phyloP scores from a whole-genome alignment of 2,329 filamentous ascomycete genomes.

The Neofusicoccum umdonicola region DNA sequence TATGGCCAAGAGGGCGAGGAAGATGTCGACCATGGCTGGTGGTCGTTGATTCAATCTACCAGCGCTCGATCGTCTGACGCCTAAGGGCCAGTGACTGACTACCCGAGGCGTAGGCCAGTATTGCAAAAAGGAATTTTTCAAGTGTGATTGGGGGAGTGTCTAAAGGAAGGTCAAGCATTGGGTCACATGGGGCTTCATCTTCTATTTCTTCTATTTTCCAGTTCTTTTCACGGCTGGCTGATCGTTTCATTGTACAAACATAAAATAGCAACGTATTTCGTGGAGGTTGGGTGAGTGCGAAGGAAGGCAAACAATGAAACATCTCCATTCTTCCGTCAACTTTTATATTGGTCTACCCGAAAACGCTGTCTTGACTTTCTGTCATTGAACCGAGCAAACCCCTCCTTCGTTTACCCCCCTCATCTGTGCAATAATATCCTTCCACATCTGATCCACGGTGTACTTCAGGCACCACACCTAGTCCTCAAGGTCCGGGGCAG shows the following conservation, averaged over 20 bases:
- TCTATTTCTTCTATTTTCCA: neutral
- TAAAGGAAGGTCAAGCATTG: neutral
- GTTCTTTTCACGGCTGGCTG: neutral
- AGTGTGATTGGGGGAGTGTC: no score
- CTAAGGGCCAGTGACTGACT: no score
- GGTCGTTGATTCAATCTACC: neutral
- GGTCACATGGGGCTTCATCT: neutral
- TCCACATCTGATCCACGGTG: no score
- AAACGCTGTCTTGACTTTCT: no score
- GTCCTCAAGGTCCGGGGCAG: no score
- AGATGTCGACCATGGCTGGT: neutral
- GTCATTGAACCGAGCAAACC: no score
- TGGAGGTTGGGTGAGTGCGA: neutral
- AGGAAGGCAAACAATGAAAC: neutral
- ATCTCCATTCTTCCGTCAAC: neutral
- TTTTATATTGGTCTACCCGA: neutral
- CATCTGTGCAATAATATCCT: no score
- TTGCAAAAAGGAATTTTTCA: no score
- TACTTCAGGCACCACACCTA: no score
- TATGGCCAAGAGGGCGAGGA: constrained; percentile 3
- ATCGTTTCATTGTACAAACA: constrained; percentile 6
- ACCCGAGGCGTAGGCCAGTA: no score
- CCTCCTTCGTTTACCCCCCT: no score
- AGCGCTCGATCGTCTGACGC: no score
- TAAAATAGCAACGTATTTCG: neutral